phyloP scores from a whole-genome alignment of 345 rosid species.

The Lumnitzera racemosa region DNA sequence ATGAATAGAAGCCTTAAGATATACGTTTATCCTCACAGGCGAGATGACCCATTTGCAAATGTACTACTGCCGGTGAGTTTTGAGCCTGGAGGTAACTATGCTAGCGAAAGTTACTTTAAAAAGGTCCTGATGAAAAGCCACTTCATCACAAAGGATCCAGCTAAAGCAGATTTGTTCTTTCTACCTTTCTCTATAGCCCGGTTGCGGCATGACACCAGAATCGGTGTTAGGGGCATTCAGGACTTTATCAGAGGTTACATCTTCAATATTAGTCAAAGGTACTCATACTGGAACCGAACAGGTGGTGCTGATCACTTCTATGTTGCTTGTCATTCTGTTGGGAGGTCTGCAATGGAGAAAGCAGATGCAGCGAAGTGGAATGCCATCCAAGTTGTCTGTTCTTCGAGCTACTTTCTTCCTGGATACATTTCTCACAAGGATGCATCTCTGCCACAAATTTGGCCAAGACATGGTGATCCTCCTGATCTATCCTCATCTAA shows the following conservation, averaged over 20 bases:
- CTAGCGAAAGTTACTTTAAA: slow-evolving; percentile 57
- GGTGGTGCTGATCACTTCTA: slow-evolving; percentile 63
- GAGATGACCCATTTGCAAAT: slow-evolving; percentile 34
- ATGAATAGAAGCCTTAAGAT: slow-evolving; percentile 56
- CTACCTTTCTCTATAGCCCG: slow-evolving; percentile 55
- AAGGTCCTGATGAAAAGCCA: slow-evolving; percentile 42
- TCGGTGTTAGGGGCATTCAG: slow-evolving; percentile 27
- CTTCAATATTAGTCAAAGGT: slow-evolving; percentile 32
- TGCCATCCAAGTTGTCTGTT: slow-evolving; percentile 57
- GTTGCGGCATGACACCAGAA: slow-evolving; percentile 42
- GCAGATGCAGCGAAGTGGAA: slow-evolving; percentile 29
- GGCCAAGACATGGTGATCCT: slow-evolving; percentile 55
- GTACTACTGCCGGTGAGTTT: slow-evolving; percentile 36
- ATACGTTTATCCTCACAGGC: slow-evolving; percentile 48
- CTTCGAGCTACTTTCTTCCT: slow-evolving; percentile 45
- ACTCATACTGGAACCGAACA: slow-evolving; percentile 56
- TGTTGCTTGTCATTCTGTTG: slow-evolving; percentile 54
- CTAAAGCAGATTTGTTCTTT: slow-evolving; percentile 42
- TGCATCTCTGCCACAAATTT: slow-evolving; percentile 49
- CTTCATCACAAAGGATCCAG: slow-evolving; percentile 38
- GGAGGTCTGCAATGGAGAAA: slow-evolving; percentile 45
- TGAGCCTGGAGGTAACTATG: slow-evolving; percentile 46
- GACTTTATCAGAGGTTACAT: slow-evolving; percentile 36
- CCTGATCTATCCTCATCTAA: slow-evolving; percentile 28
- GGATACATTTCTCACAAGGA: slow-evolving; percentile 54